These are phyloP conservation scores for Babesia gibsoni DNA, from an alignment of 169 alveolate species.

Conservation along the genomic window DNA sequence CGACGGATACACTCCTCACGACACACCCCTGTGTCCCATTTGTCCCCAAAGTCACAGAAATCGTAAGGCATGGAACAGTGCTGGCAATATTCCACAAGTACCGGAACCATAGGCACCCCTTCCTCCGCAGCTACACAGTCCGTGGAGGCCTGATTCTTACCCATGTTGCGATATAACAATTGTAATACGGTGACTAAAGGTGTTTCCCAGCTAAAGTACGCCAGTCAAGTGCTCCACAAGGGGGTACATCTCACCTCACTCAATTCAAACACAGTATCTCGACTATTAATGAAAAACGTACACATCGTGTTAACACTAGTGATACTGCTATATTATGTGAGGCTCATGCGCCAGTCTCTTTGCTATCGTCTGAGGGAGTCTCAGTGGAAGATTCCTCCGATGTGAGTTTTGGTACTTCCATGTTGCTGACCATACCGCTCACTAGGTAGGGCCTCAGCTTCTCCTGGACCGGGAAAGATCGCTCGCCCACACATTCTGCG, in stretches of 20 bases:
- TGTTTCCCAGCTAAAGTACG: neutral
- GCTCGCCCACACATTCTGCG: constrained; percentile 78
- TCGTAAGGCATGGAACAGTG: constrained; percentile 84
- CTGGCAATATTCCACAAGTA: constrained; percentile 58
- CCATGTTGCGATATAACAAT: constrained; percentile 35
- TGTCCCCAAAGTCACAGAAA: constrained; percentile 83
- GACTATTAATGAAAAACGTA: too few relatives aligned
- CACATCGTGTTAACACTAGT: too few relatives aligned
- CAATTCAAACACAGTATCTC: too few relatives aligned
- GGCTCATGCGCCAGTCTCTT: too few relatives aligned
- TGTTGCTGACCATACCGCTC: constrained; percentile 3
- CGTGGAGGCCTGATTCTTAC: neutral
- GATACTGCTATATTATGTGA: too few relatives aligned
- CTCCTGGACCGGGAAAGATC: constrained; percentile 76
- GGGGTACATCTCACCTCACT: too few relatives aligned
- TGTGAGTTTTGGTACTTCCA: constrained; percentile 5
- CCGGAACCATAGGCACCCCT: constrained; percentile 27
- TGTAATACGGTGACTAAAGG: neutral
- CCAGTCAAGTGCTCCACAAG: too few relatives aligned
- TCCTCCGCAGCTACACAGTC: constrained; percentile 17
- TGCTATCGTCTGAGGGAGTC: neutral
- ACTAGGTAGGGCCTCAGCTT: constrained; percentile 62
- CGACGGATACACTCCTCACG: constrained; percentile 63
- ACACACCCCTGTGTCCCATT: constrained; percentile 70
- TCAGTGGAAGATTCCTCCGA: neutral